Evolutionary conservation across 1,284 basidiomycete species (phyloP).

Genomic region (Mycena citricolor): DNA sequence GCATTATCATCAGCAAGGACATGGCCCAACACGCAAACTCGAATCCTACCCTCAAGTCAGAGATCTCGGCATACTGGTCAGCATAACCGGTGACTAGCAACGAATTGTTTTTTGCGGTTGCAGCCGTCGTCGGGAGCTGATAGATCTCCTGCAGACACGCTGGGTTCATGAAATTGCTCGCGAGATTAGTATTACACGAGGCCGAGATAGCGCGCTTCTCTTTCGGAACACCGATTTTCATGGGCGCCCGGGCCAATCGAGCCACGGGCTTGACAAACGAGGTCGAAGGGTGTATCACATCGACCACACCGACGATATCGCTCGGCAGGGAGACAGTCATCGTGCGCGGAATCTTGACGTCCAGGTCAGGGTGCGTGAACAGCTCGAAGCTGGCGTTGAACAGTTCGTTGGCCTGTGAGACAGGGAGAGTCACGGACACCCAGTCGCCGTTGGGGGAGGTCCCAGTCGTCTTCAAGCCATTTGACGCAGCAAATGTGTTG

Average conservation of each 20-base stretch:
- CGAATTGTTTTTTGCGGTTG: constrained; percentile 41
- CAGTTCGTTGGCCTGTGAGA: constrained; percentile 43
- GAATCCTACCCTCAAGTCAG: constrained; percentile 37
- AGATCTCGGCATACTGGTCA: constrained; percentile 42
- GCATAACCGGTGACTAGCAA: constrained; percentile 53
- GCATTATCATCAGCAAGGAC: neutral
- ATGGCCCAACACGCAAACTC: neutral
- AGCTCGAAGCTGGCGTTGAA: constrained; percentile 40
- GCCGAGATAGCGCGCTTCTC: constrained; percentile 22
- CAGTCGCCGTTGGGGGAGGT: constrained; percentile 41
- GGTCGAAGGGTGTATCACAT: constrained; percentile 43
- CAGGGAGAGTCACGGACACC: constrained; percentile 40
- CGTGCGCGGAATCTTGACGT: constrained; percentile 40
- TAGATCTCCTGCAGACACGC: constrained; percentile 58
- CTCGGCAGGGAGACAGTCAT: constrained; percentile 42
- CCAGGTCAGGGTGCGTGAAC: constrained; percentile 37
- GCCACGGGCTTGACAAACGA: constrained; percentile 33
- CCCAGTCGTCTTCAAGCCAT: constrained; percentile 34
- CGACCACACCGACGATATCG: constrained; percentile 38
- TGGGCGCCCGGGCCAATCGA: constrained; percentile 24
- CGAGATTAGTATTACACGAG: constrained; percentile 36
- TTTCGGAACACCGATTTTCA: constrained; percentile 11
- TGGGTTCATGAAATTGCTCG: constrained; percentile 51
- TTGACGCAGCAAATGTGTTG: constrained; percentile 41
- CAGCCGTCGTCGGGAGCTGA: constrained; percentile 48